phyloP scores from a whole-genome alignment of 495 filamentous ascomycete species.

The Terfezia claveryi region DNA sequence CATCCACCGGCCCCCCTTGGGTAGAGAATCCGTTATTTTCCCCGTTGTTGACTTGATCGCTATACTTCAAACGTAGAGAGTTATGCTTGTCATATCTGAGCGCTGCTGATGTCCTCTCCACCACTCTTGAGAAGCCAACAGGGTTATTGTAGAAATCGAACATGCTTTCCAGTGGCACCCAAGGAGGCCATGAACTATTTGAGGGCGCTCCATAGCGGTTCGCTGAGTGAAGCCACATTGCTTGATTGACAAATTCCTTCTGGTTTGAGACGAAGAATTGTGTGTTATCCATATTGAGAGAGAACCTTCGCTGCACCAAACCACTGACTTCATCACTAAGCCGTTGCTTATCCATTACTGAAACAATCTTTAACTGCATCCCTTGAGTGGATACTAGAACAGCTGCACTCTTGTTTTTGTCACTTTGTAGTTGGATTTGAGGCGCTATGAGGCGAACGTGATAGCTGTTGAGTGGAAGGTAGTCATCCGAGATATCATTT shows the following conservation, averaged over 20 bases:
- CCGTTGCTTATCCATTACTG: slow-evolving; percentile 91
- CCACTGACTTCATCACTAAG: slow-evolving; percentile 83
- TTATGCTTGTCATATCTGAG: slow-evolving; percentile 97
- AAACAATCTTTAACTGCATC: slow-evolving; percentile 90
- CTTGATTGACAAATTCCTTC: slow-evolving; percentile 55
- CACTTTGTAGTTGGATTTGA: slow-evolving; percentile 91
- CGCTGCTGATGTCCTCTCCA: slow-evolving; percentile 82
- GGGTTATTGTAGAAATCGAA: slow-evolving; percentile 83
- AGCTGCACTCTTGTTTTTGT: slow-evolving; percentile 85
- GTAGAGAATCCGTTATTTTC: neutral
- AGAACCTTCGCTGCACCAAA: slow-evolving; percentile 80
- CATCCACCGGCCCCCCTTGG: slow-evolving; percentile 25
- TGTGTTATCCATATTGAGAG: slow-evolving; percentile 81
- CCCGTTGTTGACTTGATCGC: slow-evolving; percentile 47
- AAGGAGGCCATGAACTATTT: slow-evolving; percentile 82
- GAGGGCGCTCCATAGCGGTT: slow-evolving; percentile 73
- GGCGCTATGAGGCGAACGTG: slow-evolving; percentile 87
- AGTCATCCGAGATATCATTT: slow-evolving; percentile 66
- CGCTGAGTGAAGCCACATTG: slow-evolving; percentile 80
- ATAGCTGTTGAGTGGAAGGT: slow-evolving; percentile 81
- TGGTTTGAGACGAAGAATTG: slow-evolving; percentile 95
- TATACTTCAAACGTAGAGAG: slow-evolving; percentile 88
- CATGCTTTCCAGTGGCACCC: slow-evolving; percentile 95
- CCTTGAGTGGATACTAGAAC: slow-evolving; percentile 84
- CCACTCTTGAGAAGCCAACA: slow-evolving; percentile 85